Percentiles rank a stretch among this genome's conserved stretches.
Evolutionary conservation across 108 stramenopile species (phyloP).

Genomic region (Aurantiochytrium sp.): DNA sequence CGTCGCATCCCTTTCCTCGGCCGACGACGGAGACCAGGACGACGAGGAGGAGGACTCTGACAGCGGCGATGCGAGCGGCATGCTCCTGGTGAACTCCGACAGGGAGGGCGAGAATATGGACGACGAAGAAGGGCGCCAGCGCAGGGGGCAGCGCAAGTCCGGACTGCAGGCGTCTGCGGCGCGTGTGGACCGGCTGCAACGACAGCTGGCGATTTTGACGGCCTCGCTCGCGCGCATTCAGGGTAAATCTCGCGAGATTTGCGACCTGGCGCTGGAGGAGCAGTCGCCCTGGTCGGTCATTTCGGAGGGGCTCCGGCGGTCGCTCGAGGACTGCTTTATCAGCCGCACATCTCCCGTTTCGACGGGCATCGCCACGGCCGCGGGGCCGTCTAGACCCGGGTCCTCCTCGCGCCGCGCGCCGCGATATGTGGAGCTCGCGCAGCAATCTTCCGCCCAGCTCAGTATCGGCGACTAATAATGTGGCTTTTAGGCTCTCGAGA

Average conservation of each 20-base stretch:
- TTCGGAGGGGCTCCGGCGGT: background rate
- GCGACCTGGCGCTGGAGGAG: background rate
- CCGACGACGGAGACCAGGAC: background rate
- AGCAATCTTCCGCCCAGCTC: no score
- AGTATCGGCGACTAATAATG: no score
- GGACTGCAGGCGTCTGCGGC: background rate
- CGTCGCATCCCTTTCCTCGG: background rate
- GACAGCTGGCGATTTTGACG: background rate
- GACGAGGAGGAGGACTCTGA: background rate
- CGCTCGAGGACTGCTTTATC: background rate
- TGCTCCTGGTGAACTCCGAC: no score
- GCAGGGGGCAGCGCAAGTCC: background rate
- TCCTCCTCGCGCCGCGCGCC: no score
- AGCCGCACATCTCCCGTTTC: background rate
- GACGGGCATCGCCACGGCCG: no score
- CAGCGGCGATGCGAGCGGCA: no score
- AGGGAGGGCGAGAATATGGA: background rate
- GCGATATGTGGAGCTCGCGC: no score
- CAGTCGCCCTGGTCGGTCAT: background rate
- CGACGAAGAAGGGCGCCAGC: background rate
- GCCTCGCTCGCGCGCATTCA: background rate
- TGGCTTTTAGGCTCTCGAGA: no score
- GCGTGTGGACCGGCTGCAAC: background rate
- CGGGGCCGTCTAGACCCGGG: no score
- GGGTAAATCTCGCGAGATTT: background rate